These are phyloP conservation scores for Exserohilum rostratum DNA, from an alignment of 2,329 filamentous ascomycete genomes.

Conservation along the genomic window DNA sequence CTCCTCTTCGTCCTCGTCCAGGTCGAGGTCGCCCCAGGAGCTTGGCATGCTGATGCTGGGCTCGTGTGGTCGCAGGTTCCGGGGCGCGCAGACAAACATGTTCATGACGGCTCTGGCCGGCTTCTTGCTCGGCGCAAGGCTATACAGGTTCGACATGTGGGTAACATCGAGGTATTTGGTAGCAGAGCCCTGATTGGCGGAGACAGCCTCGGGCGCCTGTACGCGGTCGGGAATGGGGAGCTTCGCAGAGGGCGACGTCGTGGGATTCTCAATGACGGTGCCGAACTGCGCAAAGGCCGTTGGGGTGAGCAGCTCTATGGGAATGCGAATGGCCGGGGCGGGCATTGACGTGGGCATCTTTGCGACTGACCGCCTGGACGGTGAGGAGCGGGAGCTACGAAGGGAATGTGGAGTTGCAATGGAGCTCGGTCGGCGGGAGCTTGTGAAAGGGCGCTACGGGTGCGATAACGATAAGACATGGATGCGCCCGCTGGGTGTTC, in stretches of 20 bases:
- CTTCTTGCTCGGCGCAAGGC: conserved; percentile 64
- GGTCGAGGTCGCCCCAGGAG: conserved; percentile 43
- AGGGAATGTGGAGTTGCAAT: conserved; percentile 8
- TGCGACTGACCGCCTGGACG: conserved; percentile 6
- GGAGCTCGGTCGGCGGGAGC: conserved; percentile 18
- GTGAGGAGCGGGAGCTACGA: conserved; percentile 4
- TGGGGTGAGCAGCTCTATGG: conserved; percentile 70
- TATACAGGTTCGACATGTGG: conserved; percentile 73
- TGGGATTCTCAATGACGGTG: conserved; percentile 78
- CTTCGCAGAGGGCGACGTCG: conserved; percentile 52
- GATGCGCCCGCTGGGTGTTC: neutral
- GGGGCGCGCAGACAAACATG: conserved; percentile 85
- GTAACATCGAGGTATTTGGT: conserved; percentile 85
- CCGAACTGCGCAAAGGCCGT: conserved; percentile 79
- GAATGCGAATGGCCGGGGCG: conserved; percentile 55
- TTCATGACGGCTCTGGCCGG: conserved; percentile 72
- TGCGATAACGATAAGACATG: conserved; percentile 17
- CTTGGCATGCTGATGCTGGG: conserved; percentile 44
- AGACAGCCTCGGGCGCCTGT: conserved; percentile 55
- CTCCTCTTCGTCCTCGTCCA: conserved; percentile 41
- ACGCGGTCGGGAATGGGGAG: conserved; percentile 57
- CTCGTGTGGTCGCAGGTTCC: conserved; percentile 57
- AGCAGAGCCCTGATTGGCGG: conserved; percentile 85
- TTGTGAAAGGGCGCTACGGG: conserved; percentile 19
- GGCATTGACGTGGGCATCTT: conserved; percentile 50